Conservation (phyloP, 495 filamentous ascomycete species). For the Neurospora sp. region DNA sequence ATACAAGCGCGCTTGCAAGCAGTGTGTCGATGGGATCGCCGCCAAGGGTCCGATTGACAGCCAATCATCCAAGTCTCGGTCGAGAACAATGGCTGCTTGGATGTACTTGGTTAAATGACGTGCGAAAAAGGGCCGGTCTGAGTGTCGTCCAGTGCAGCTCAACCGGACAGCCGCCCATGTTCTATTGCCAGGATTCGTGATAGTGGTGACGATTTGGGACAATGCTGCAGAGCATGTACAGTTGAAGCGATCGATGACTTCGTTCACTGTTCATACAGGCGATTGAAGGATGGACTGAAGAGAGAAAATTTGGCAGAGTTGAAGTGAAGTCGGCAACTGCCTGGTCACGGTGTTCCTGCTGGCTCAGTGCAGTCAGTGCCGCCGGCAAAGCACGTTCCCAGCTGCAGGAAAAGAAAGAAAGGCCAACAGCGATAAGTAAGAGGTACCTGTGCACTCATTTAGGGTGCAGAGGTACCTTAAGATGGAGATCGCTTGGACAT, state of each 20-base stretch:
- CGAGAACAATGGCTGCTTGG: background rate
- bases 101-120: background rate
- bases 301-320: background rate
- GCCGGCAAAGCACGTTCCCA: background rate
- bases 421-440: background rate
- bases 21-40: conserved; percentile 12
- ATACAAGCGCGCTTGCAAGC: background rate
- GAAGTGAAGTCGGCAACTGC: background rate
- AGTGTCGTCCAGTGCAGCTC: background rate
- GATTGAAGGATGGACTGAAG: background rate
- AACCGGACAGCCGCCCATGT: background rate
- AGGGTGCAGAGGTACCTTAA: background rate
- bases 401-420: background rate
- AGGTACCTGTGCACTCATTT: background rate
- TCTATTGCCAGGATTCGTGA: background rate
- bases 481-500: background rate
- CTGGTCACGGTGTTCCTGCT: background rate
- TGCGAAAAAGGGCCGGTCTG: background rate
- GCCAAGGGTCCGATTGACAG: background rate
- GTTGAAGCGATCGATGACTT: background rate
- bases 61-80: background rate
- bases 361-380: background rate
- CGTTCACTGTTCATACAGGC: background rate
- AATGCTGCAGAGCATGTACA: background rate
- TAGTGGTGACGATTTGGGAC: background rate